Percentiles rank a stretch among this genome's conserved stretches.
These are phyloP conservation scores for Candida ovalis DNA, from an alignment of 805 yeast genomes.

Conservation along the genomic window DNA sequence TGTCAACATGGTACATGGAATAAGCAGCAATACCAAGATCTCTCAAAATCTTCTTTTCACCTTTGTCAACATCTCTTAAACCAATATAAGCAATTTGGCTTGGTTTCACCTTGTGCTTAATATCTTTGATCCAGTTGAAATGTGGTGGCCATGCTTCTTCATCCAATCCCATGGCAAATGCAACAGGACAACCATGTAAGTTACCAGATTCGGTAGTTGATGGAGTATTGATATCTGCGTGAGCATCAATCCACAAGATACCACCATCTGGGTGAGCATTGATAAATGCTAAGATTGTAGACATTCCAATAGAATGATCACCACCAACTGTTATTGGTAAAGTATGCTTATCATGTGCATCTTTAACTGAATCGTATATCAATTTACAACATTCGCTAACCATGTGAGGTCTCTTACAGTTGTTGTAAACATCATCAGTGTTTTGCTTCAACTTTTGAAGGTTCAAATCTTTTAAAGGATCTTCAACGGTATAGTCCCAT, in stretches of 20 bases:
- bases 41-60: slow-evolving; percentile 71
- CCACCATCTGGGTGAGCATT: slow-evolving; percentile 82
- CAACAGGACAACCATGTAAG: slow-evolving; percentile 94
- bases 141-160: slow-evolving; percentile 63
- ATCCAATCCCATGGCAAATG: slow-evolving; percentile 84
- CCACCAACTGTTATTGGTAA: slow-evolving; percentile 91
- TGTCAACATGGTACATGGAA: slow-evolving; percentile 95
- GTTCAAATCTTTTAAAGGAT: slow-evolving; percentile 51
- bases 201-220: slow-evolving; percentile 81
- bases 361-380: slow-evolving; percentile 57
- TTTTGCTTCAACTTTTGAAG: slow-evolving; percentile 41
- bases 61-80: slow-evolving; percentile 85
- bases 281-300: slow-evolving; percentile 83
- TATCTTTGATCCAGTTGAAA: slow-evolving; percentile 60
- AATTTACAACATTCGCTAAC: slow-evolving; percentile 70
- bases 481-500: slow-evolving; percentile 56
- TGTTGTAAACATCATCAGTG: slow-evolving; percentile 47
- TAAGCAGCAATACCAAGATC: slow-evolving; percentile 76
- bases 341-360: slow-evolving; percentile 42
- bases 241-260: slow-evolving; percentile 95
- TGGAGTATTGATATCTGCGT: slow-evolving; percentile 94
- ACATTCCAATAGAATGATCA: slow-evolving; percentile 94
- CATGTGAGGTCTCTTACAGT: slow-evolving; percentile 66
- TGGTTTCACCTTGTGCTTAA: slow-evolving; percentile 59
- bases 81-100: slow-evolving; percentile 87